Evolutionary conservation across 2,329 filamentous ascomycete genomes (phyloP), one percentile per base, ranked within the genome.

Genomic region (Verticillium longisporum): DNA sequence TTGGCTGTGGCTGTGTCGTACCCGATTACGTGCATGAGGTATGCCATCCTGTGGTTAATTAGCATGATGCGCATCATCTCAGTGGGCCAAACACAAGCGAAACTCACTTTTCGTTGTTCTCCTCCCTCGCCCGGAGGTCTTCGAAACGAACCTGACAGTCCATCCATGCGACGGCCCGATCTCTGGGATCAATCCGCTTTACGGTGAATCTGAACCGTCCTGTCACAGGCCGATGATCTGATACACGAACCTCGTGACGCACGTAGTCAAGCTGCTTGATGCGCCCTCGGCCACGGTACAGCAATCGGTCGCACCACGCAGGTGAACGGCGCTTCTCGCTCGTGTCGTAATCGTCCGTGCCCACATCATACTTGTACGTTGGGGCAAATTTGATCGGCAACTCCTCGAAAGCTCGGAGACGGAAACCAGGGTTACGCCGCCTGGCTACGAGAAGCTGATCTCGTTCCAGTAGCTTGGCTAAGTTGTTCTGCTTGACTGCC

Each of bases 301-400:
- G 78, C 41, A 99, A 77, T 38, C 95, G 86, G 77, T 99, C 95
- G 73, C 95, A 99, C 95, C 95, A 99, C 1, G 95, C 95, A 0
- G 95, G 95, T 26, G 91, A 89, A 57, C 95, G 86, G 73, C 91
- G 91, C 81, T 99, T 99, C 74, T 99, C 95, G 68, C 90, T 94
- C 0, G 90, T 89, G 72, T 99, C 95, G 73, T 98, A 99, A 6
- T 86, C 89, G 71, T 98, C 94, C 0, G 92, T 96, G 15, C 93
- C 93, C 0, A 98, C 92, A 68, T 99, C 95, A 73, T 99, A 99
- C 73, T 99, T 99, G 80, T 99, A 99, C 0, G 95, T 99, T 0
- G 95, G 95, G 7, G 92, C 88, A 72, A 99, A 99, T 0, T 87
- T 89, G 69, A 99, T 97, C 1, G 90, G 90, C 60, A 89, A 82